Percentiles rank a stretch among this genome's conserved stretches.
Evolutionary conservation across 257 asterid genomes (phyloP).

Genomic region (Penstemon newberryi): DNA sequence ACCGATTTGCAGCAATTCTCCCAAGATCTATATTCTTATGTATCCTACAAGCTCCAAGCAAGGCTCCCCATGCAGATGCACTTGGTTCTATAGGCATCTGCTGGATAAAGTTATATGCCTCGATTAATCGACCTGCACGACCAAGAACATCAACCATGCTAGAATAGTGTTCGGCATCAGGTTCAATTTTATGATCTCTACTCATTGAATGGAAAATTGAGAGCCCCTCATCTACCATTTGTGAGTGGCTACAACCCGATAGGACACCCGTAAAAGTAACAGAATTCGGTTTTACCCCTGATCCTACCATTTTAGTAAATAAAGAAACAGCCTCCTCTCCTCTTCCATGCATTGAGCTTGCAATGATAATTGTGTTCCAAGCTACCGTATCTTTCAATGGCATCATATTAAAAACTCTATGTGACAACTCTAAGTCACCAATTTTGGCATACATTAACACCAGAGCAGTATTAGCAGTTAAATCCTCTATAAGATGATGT

Average conservation of each 20-base stretch:
- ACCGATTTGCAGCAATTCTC: constrained; percentile 49
- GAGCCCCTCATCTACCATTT: constrained; percentile 55
- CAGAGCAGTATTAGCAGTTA: constrained; percentile 54
- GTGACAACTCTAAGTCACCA: constrained; percentile 52
- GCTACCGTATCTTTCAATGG: constrained; percentile 55
- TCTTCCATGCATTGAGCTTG: constrained; percentile 71
- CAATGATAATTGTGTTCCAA: constrained; percentile 69
- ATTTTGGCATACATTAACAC: constrained; percentile 62
- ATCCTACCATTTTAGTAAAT: constrained; percentile 51
- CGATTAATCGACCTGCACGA: constrained; percentile 65
- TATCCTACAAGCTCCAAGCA: constrained; percentile 69
- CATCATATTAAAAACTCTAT: constrained; percentile 45
- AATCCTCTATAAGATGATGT: constrained; percentile 42
- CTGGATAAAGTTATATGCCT: constrained; percentile 61
- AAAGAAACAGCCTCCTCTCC: constrained; percentile 55
- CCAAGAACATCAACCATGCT: constrained; percentile 70
- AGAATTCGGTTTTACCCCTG: constrained; percentile 55
- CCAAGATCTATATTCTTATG: constrained; percentile 60
- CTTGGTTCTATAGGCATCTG: constrained; percentile 61
- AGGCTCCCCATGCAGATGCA: constrained; percentile 76
- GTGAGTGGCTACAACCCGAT: constrained; percentile 74
- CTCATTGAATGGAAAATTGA: constrained; percentile 54
- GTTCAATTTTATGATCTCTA: constrained; percentile 50
- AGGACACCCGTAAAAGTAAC: constrained; percentile 65
- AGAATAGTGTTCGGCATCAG: constrained; percentile 64